phyloP scores from a whole-genome alignment of 768 basidiomycete species.

The Kwoniella bestiolae region DNA sequence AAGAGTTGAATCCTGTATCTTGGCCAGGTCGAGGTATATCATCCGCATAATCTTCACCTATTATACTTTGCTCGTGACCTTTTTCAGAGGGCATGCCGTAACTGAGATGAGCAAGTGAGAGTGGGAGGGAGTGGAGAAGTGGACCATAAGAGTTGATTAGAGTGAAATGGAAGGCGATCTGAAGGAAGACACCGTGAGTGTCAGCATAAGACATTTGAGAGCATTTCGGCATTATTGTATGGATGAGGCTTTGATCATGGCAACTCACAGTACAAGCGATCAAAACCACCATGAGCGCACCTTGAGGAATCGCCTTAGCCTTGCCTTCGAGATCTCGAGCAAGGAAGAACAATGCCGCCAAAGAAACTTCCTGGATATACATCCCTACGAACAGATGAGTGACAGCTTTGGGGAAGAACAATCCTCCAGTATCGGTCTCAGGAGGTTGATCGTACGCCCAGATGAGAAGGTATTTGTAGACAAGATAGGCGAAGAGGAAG shows the following conservation, averaged over 20 bases:
- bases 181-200: constrained; percentile 1
- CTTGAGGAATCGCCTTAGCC: constrained; percentile 71
- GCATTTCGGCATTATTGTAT: no score
- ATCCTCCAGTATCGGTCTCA: constrained; percentile 79
- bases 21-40: constrained; percentile 12
- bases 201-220: no score
- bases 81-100: constrained; percentile 58
- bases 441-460: constrained; percentile 72
- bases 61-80: constrained; percentile 43
- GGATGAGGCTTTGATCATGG: no score
- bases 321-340: constrained; percentile 64
- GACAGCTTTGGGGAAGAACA: constrained; percentile 94
- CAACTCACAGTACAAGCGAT: constrained; percentile 76
- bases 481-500: constrained; percentile 80
- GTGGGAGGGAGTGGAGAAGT: constrained; percentile 73
- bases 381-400: constrained; percentile 91
- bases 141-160: constrained; percentile 81
- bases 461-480: constrained; percentile 82
- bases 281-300: constrained; percentile 80
- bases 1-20: constrained; percentile 37
- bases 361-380: constrained; percentile 85
- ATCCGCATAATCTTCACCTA: constrained; percentile 52
- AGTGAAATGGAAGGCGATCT: constrained; percentile 74
- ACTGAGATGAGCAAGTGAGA: constrained; percentile 75
- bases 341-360: constrained; percentile 89